Conservation (phyloP, 192 early-diverging fungal species). For the Rhizophagus clarus region DNA sequence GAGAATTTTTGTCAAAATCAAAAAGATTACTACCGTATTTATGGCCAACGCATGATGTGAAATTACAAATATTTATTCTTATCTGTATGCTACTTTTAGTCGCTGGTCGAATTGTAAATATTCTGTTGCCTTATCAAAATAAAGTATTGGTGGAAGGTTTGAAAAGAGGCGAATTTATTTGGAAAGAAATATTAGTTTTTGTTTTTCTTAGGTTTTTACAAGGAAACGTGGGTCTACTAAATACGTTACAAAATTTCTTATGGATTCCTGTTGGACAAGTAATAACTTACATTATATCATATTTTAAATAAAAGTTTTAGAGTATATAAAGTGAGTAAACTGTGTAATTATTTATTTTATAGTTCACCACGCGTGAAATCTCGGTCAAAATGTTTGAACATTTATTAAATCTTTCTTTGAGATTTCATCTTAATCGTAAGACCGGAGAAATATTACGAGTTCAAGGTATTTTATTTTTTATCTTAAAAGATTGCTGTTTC, state of each 20-base stretch:
- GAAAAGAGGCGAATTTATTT: conserved; percentile 43
- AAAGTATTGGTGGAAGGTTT: conserved; percentile 75
- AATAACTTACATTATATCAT: neutral
- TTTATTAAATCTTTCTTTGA: conserved; percentile 78
- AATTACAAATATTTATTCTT: conserved; percentile 68
- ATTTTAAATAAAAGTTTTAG: neutral
- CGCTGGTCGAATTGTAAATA: conserved; percentile 72
- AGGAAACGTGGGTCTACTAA: conserved; percentile 64
- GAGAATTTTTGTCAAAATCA: conserved; percentile 16
- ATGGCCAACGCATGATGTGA: conserved; percentile 67
- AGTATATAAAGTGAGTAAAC: neutral
- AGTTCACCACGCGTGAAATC: conserved; percentile 53
- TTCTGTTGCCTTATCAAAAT: conserved; percentile 80
- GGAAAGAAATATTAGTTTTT: conserved; percentile 45
- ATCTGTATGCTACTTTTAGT: conserved; percentile 67
- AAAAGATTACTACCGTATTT: conserved; percentile 64
- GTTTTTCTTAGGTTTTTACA: conserved; percentile 43
- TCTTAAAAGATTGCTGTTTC: neutral
- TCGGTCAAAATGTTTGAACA: conserved; percentile 90
- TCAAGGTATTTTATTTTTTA: conserved; percentile 49
- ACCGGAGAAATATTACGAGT: conserved; percentile 95
- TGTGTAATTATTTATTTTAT: neutral
- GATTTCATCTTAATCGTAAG: conserved; percentile 91
- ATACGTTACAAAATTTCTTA: conserved; percentile 71
- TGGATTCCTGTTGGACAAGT: conserved; percentile 89